These are phyloP conservation scores for Luffa acutangula DNA, from an alignment of 306 rosid genomes.

Conservation along the genomic window DNA sequence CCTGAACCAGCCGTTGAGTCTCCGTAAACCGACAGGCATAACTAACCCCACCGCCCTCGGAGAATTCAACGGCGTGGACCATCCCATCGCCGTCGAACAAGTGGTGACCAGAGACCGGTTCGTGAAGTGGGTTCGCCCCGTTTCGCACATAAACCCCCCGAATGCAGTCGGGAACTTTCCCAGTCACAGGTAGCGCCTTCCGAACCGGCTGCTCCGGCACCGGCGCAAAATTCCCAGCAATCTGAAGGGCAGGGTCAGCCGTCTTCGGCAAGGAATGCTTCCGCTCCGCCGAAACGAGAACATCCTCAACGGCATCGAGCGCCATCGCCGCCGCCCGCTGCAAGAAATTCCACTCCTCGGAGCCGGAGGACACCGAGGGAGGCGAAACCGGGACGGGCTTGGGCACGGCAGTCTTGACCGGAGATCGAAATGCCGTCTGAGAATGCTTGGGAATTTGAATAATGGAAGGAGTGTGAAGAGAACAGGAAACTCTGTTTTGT, in stretches of 20 bases:
- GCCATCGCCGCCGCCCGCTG: constrained; percentile 53
- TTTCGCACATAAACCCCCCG: constrained; percentile 76
- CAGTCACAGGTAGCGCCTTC: constrained; percentile 34
- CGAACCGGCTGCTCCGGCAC: constrained; percentile 51
- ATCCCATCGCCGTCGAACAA: constrained; percentile 97
- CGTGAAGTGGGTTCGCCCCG: constrained; percentile 87
- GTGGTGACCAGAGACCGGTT: constrained; percentile 86
- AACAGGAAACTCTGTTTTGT: constrained; percentile 14
- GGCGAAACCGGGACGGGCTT: neutral
- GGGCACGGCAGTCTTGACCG: neutral
- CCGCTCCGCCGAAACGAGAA: constrained; percentile 38
- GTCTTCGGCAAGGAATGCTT: constrained; percentile 71
- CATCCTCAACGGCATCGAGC: constrained; percentile 45
- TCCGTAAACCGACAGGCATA: constrained; percentile 86
- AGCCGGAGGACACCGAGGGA: neutral
- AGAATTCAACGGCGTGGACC: constrained; percentile 74
- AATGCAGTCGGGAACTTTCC: constrained; percentile 64
- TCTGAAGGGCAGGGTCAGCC: constrained; percentile 81
- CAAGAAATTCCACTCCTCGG: constrained; percentile 34
- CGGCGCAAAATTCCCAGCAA: constrained; percentile 88
- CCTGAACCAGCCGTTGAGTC: constrained; percentile 61
- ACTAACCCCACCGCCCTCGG: constrained; percentile 31
- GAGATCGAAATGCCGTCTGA: constrained; percentile 3
- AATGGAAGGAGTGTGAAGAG: constrained; percentile 48
- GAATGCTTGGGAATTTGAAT: constrained; percentile 40